Conservation (phyloP, 345 rosid genomes). For the Dovyalis caffra region DNA sequence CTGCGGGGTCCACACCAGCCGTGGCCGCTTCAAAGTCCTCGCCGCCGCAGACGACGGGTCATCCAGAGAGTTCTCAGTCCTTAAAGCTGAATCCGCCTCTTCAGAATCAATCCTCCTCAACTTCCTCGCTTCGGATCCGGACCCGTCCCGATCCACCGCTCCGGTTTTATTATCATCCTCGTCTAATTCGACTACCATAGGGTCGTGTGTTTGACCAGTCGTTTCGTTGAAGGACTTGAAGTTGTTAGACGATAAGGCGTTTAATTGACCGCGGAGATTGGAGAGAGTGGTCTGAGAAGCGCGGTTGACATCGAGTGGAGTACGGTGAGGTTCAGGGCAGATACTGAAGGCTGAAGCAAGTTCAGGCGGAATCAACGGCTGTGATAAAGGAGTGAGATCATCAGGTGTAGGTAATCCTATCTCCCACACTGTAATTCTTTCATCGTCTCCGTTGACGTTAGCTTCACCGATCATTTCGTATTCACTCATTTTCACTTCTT, state of each 20-base stretch:
- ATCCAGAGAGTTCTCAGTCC: slow-evolving; percentile 47
- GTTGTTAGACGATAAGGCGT: slow-evolving; percentile 37
- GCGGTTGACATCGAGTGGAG: slow-evolving; percentile 60
- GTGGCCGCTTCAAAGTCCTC: slow-evolving; percentile 64
- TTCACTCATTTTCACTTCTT: slow-evolving; percentile 47
- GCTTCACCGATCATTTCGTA: slow-evolving; percentile 15
- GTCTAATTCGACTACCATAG: slow-evolving; percentile 39
- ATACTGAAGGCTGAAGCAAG: slow-evolving; percentile 90
- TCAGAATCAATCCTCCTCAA: slow-evolving; percentile 57
- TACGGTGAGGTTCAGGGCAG: slow-evolving; percentile 51
- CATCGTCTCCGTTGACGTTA: slow-evolving; percentile 40
- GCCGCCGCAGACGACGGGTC: slow-evolving; percentile 46
- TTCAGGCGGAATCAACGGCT: slow-evolving; percentile 60
- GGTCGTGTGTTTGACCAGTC: slow-evolving; percentile 24
- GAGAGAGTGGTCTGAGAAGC: slow-evolving; percentile 71
- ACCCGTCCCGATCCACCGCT: slow-evolving; percentile 45
- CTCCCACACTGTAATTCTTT: slow-evolving; percentile 80
- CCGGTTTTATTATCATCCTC: slow-evolving; percentile 22
- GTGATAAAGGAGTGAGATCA: slow-evolving; percentile 75
- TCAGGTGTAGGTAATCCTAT: slow-evolving; percentile 66
- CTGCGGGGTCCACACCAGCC: slow-evolving; percentile 97
- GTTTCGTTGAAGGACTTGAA: slow-evolving; percentile 35
- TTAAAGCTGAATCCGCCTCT: slow-evolving; percentile 75
- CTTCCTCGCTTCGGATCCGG: slow-evolving; percentile 62
- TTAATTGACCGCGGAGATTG: slow-evolving; percentile 37